Evolutionary conservation across 306 rosid species (phyloP).

Genomic region (Casuarina equisetifolia): DNA sequence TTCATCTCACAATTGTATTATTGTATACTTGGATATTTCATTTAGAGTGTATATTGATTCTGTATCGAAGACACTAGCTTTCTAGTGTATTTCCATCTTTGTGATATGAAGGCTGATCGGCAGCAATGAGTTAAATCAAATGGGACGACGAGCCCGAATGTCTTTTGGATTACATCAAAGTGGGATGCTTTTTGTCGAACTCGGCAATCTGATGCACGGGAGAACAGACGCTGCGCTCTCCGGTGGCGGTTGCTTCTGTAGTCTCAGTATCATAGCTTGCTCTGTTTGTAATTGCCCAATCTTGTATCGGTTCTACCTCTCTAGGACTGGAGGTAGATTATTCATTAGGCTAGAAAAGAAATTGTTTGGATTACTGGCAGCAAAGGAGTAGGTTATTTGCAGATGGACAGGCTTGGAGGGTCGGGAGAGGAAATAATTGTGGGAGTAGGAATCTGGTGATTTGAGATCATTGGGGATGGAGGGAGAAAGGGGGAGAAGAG

Average conservation of each 20-base stretch:
- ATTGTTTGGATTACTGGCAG: no score
- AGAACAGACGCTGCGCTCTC: background rate
- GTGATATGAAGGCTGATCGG: background rate
- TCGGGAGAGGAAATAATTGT: no score
- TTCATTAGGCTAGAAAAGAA: no score
- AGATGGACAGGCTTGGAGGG: no score
- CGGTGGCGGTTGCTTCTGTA: background rate
- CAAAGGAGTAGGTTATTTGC: no score
- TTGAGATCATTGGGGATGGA: no score
- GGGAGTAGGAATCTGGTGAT: no score
- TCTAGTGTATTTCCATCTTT: background rate
- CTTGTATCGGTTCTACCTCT: no score
- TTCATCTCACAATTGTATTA: background rate
- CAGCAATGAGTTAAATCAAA: background rate
- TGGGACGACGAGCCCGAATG: background rate
- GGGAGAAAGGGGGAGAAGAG: no score
- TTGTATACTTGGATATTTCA: conserved; percentile 1
- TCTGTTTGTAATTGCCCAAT: background rate
- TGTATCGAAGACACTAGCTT: background rate
- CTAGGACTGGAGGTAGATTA: no score
- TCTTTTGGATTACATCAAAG: background rate
- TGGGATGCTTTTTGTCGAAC: background rate
- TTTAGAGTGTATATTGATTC: background rate
- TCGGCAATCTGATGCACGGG: background rate
- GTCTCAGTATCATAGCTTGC: background rate